Evolutionary conservation across 306 rosid species (phyloP).

Genomic region (Fragaria nilgerrensis): DNA sequence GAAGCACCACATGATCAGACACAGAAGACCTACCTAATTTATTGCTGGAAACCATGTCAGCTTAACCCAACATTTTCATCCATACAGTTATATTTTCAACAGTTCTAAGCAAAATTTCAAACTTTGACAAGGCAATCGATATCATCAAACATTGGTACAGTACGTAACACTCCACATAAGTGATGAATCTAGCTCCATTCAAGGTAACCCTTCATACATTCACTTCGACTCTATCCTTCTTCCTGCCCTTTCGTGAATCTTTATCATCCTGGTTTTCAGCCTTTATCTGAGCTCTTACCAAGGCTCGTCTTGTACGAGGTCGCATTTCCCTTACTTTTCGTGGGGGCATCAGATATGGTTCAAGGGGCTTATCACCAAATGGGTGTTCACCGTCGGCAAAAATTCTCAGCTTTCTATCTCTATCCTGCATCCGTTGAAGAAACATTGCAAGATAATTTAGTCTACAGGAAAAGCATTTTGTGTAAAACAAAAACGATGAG

Average conservation of each 20-base stretch:
- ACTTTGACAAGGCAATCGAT: not conserved
- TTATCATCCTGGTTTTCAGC: conserved; percentile 50
- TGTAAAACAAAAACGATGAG: not conserved
- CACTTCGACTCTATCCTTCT: conserved; percentile 41
- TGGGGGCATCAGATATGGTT: conserved; percentile 72
- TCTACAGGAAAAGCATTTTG: not conserved
- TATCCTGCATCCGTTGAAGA: conserved; percentile 59
- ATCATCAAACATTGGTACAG: not conserved
- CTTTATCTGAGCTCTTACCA: conserved; percentile 85
- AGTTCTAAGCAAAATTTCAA: not conserved
- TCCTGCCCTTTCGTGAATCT: conserved; percentile 46
- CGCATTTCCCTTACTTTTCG: conserved; percentile 72
- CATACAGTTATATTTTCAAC: not conserved
- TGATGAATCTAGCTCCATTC: not conserved
- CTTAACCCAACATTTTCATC: not conserved
- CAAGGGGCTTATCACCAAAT: conserved; percentile 74
- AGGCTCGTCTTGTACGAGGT: conserved; percentile 85
- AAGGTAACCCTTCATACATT: conserved; percentile 34
- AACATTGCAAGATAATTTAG: conserved; percentile 19
- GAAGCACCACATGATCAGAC: not conserved
- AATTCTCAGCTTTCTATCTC: conserved; percentile 88
- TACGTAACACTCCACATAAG: not conserved
- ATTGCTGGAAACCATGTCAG: not conserved
- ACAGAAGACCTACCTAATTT: not conserved
- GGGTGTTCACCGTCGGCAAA: conserved; percentile 80